Percentiles rank a stretch among this genome's conserved stretches.
These are phyloP conservation scores for Logfia minima DNA, from an alignment of 129 eudicot species.

Conservation along the genomic window DNA sequence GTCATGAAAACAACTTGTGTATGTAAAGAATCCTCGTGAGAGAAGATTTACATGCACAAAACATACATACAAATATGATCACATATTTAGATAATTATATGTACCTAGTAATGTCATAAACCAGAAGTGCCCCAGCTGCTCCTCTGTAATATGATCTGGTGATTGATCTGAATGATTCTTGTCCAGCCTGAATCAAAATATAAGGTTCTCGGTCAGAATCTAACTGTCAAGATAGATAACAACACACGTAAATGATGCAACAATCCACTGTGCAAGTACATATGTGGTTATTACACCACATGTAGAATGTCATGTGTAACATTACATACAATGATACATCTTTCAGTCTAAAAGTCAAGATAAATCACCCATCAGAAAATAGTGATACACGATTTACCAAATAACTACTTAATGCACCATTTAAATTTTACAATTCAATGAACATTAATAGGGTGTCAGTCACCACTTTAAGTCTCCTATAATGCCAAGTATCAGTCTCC, in stretches of 20 bases:
- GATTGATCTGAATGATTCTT: constrained; percentile 82
- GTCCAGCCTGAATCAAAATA: constrained; percentile 71
- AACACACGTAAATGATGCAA: not conserved
- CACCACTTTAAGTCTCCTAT: not conserved
- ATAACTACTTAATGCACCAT: not conserved
- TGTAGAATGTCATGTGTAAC: not conserved
- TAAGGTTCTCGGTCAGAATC: not conserved
- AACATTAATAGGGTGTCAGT: not conserved
- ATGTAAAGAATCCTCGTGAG: constrained; percentile 2
- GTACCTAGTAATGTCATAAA: constrained; percentile 88
- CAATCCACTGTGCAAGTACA: not conserved
- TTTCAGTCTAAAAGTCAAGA: not conserved
- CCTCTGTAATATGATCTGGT: constrained; percentile 90
- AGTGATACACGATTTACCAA: not conserved
- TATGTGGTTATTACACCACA: not conserved
- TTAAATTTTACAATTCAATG: not conserved
- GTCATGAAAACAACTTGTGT: constrained; percentile 1
- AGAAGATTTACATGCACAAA: not conserved
- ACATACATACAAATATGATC: not conserved
- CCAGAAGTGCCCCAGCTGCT: constrained; percentile 95
- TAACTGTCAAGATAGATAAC: not conserved
- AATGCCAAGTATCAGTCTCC: no score
- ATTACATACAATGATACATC: not conserved
- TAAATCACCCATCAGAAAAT: not conserved
- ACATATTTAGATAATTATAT: not conserved